Base-by-base conservation (phyloP, 768 basidiomycete genomes). In the Cyclocybe cylindracea region DNA sequence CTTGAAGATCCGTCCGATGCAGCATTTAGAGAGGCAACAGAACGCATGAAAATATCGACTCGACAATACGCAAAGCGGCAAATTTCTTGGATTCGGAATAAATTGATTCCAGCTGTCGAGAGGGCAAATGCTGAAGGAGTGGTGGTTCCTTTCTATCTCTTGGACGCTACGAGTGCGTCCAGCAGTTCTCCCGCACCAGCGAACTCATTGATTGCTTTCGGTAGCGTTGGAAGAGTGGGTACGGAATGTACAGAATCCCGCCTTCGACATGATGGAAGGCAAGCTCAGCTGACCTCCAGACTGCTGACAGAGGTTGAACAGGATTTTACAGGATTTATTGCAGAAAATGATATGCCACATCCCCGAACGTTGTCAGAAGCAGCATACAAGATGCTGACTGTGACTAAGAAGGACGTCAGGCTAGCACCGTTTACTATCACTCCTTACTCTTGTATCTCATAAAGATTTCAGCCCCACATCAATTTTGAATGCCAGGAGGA, bases 21-120 rank as follows among this genome's bases (percentile, higher is more conserved):
- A 2, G 63, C 76, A 38, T 89, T 87, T 61, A 52, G 69, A 3
- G 69, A 71, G 10, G 89, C 88, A 0, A 70, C 90, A 6, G 85
- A 89, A 39, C 78, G 78, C 7, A 95, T 94, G 86, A 97, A 98
- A 66, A 68, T 79, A 0, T 86, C 89, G 0, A 99, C 95, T 7
- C 76, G 89, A 16, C 88, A 94, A 68, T 99, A 98, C 65, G 92
- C 97, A 0, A 92, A 89, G 64, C 77, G 87, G 36, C 97, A 99
- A 66, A 77, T 95, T 38, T 84, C 87, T 34, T 99, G 97, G 97
- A 86, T 98, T 42, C 78, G 83, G 36, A 92, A 92, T 64, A 96
- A 97, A 68, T 69, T 98, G 10, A 67, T 97, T 34, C 95, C 94
- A 2, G 85, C 82, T 3, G 70, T 87, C 10, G 64, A 77, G 33